phyloP scores from a whole-genome alignment of 305 asterid genomes.

The Caryopteris hybrid region DNA sequence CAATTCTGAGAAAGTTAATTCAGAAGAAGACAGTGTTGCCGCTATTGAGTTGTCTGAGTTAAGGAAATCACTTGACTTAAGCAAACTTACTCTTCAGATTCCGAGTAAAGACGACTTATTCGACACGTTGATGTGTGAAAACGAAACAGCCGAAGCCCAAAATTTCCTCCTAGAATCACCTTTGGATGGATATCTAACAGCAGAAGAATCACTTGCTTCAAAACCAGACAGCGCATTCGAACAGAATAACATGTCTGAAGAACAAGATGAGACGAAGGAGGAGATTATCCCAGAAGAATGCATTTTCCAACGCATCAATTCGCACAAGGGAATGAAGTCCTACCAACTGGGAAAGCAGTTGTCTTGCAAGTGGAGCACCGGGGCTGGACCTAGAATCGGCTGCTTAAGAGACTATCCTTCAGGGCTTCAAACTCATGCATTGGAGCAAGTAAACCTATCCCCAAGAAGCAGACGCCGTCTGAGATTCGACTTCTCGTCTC shows the following conservation, averaged over 20 bases:
- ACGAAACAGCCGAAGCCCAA: constrained; percentile 18
- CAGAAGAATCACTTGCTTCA: constrained; percentile 23
- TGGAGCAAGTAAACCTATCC: constrained; percentile 56
- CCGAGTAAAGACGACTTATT: constrained; percentile 45
- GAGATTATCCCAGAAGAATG: constrained; percentile 39
- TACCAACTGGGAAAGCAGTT: constrained; percentile 63
- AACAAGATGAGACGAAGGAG: constrained; percentile 32
- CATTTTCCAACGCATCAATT: constrained; percentile 52
- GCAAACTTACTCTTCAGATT: constrained; percentile 43
- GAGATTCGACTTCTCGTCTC: constrained; percentile 34
- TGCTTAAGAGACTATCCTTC: constrained; percentile 76
- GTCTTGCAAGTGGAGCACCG: constrained; percentile 78
- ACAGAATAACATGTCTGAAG: constrained; percentile 14
- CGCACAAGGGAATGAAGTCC: constrained; percentile 56
- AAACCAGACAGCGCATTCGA: no score
- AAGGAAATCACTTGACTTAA: constrained; percentile 18
- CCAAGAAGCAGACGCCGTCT: constrained; percentile 46
- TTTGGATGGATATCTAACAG: constrained; percentile 27
- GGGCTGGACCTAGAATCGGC: constrained; percentile 80
- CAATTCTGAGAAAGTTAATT: constrained; percentile 13
- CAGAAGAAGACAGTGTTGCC: constrained; percentile 11
- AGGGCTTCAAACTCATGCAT: constrained; percentile 61
- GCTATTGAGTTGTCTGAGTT: constrained; percentile 20
- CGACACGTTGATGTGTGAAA: constrained; percentile 28
- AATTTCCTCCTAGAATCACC: constrained; percentile 32